phyloP scores from a whole-genome alignment of 352 stramenopile genomes.

The Aphanomyces cochlioides region DNA sequence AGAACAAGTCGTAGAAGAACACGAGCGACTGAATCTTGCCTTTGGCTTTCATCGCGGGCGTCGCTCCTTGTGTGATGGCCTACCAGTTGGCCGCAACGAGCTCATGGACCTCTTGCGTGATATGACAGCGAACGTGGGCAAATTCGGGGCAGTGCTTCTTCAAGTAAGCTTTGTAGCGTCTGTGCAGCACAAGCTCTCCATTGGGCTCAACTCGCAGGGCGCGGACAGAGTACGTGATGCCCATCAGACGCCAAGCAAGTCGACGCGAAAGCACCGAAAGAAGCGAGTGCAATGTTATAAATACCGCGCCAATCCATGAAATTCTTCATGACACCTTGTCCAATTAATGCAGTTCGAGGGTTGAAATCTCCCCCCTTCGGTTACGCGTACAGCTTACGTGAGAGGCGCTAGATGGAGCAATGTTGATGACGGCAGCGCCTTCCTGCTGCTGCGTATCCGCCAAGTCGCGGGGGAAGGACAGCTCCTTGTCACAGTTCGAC shows the following conservation, averaged over 20 bases:
- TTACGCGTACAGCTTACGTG: too few species aligned
- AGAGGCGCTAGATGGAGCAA: too few species aligned
- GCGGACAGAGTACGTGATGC: slow-evolving; percentile 24
- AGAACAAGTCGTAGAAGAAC: slow-evolving; percentile 43
- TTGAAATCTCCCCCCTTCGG: too few species aligned
- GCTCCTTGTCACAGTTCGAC: too few species aligned
- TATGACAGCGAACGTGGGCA: neutral
- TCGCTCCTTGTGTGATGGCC: slow-evolving; percentile 9
- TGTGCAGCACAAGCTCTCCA: slow-evolving; percentile 10
- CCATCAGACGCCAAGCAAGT: slow-evolving; percentile 12
- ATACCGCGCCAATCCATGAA: too few species aligned
- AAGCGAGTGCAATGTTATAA: too few species aligned
- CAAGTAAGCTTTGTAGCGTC: slow-evolving; percentile 19
- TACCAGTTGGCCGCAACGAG: slow-evolving; percentile 10
- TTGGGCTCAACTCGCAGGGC: slow-evolving; percentile 11
- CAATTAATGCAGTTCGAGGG: too few species aligned
- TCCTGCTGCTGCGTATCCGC: too few species aligned
- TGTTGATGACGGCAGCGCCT: too few species aligned
- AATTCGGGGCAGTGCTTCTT: slow-evolving; percentile 23
- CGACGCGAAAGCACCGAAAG: too few species aligned
- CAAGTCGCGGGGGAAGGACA: too few species aligned
- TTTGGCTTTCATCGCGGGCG: slow-evolving; percentile 9
- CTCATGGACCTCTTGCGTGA: slow-evolving; percentile 10
- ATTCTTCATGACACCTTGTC: too few species aligned
- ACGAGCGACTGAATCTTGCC: slow-evolving; percentile 34